Conservation (phyloP, 2,329 filamentous ascomycete species). For the Dothideomycetes sp. region DNA sequence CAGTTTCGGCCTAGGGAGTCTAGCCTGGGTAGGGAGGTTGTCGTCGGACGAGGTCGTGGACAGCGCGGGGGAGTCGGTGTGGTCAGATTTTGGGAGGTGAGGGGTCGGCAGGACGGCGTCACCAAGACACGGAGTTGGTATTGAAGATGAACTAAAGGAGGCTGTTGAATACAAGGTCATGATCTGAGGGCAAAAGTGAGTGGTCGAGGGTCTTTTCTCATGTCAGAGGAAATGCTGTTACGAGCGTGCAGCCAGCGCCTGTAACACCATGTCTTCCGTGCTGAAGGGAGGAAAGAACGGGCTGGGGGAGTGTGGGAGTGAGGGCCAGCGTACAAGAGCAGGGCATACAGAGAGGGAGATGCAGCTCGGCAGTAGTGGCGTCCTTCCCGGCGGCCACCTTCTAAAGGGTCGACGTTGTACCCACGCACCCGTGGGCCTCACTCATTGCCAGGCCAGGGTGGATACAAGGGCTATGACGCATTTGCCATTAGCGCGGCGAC, state of each 20-base stretch:
- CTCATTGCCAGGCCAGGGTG: too few species aligned
- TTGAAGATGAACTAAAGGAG: background rate
- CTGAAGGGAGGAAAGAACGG: background rate
- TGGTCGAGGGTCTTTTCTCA: constrained; percentile 4
- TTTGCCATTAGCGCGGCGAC: background rate
- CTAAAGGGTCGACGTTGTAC: background rate
- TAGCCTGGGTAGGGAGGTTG: constrained; percentile 2
- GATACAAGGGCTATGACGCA: background rate
- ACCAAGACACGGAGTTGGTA: background rate
- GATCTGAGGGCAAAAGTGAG: constrained; percentile 3
- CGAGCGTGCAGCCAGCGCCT: background rate
- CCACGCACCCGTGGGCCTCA: too few species aligned
- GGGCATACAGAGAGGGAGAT: background rate
- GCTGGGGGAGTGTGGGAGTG: background rate
- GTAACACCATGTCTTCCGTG: constrained; percentile 8
- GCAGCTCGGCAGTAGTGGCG: background rate
- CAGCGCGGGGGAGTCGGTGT: constrained; percentile 2
- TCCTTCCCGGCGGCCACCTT: background rate
- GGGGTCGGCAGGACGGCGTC: background rate
- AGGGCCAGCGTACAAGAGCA: background rate
- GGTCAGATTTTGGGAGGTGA: constrained; percentile 5
- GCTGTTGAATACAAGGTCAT: constrained; percentile 1
- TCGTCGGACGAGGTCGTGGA: constrained; percentile 7
- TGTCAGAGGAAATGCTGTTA: constrained; percentile 5
- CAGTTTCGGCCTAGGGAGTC: constrained; percentile 41